These are phyloP conservation scores for Cladobotryum protrusum DNA, from an alignment of 2,329 filamentous ascomycete genomes.

Conservation along the genomic window DNA sequence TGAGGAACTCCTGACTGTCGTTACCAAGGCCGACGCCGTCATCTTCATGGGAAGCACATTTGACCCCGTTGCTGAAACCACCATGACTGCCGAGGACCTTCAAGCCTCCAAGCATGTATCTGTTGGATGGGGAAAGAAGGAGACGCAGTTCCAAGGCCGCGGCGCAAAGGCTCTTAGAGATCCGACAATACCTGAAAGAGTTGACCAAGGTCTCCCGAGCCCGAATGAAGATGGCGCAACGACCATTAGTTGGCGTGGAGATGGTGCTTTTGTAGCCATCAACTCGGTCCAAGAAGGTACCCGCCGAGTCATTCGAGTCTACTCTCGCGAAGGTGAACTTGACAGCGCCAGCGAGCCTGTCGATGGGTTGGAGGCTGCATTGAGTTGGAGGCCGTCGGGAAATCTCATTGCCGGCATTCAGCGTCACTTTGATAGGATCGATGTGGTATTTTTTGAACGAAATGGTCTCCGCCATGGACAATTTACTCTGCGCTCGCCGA, in stretches of 20 bases:
- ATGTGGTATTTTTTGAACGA: constrained; percentile 92
- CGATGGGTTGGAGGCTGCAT: constrained; percentile 75
- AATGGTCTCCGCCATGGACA: constrained; percentile 97
- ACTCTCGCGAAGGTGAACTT: constrained; percentile 80
- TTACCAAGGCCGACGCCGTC: constrained; percentile 71
- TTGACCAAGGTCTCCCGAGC: constrained; percentile 77
- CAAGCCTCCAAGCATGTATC: constrained; percentile 89
- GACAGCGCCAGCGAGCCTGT: constrained; percentile 95
- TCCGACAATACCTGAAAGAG: constrained; percentile 87
- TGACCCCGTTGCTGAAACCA: constrained; percentile 71
- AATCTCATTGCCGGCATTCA: constrained; percentile 88
- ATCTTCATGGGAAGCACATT: constrained; percentile 92
- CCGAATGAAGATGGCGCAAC: constrained; percentile 63
- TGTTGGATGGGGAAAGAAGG: constrained; percentile 96
- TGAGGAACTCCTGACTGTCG: constrained; percentile 80
- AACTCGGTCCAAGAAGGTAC: constrained; percentile 65
- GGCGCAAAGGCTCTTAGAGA: constrained; percentile 81
- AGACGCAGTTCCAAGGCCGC: constrained; percentile 95
- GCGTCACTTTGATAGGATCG: constrained; percentile 58
- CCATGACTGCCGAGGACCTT: constrained; percentile 69
- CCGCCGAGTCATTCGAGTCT: constrained; percentile 80
- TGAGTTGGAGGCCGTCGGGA: constrained; percentile 88
- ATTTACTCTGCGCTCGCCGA: constrained; percentile 68
- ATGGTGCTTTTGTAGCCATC: constrained; percentile 84
- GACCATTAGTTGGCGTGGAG: constrained; percentile 86